These are phyloP conservation scores for Solanum tarapatanum DNA, from an alignment of 257 asterid genomes.

Conservation along the genomic window DNA sequence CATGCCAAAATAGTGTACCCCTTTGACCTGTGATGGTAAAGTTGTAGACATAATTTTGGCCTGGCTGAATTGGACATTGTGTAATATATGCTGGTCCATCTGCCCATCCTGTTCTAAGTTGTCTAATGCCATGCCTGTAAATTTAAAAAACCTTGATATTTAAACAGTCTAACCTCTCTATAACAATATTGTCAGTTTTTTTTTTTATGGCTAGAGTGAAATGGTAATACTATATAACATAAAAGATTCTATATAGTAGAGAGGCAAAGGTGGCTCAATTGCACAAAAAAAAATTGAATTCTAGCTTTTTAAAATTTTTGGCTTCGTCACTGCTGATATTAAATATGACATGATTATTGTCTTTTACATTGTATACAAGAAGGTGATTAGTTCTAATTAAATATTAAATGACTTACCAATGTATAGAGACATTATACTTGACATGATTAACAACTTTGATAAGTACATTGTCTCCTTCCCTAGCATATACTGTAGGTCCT, in stretches of 20 bases:
- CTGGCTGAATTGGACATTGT: slow-evolving; percentile 85
- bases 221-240: not conserved
- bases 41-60: slow-evolving; percentile 62
- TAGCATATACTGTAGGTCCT: slow-evolving; percentile 78
- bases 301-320: not conserved
- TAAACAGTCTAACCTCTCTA: not conserved
- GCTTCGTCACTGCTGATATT: not conserved
- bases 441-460: slow-evolving; percentile 74
- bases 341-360: not conserved
- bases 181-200: not conserved
- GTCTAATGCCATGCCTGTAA: slow-evolving; percentile 80
- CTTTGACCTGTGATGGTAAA: slow-evolving; percentile 86
- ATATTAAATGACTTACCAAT: slow-evolving; percentile 36
- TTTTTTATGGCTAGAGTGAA: not conserved
- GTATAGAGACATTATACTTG: slow-evolving; percentile 75
- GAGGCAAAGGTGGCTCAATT: not conserved
- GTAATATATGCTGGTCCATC: slow-evolving; percentile 96
- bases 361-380: not conserved
- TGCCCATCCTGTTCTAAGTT: slow-evolving; percentile 86
- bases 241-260: not conserved
- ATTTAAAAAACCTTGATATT: too few relatives aligned
- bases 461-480: slow-evolving; percentile 68
- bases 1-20: slow-evolving; percentile 88
- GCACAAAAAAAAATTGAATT: not conserved
- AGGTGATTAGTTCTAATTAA: not conserved